phyloP scores from a whole-genome alignment of 805 yeast species.

The Alloascoidea africana region DNA sequence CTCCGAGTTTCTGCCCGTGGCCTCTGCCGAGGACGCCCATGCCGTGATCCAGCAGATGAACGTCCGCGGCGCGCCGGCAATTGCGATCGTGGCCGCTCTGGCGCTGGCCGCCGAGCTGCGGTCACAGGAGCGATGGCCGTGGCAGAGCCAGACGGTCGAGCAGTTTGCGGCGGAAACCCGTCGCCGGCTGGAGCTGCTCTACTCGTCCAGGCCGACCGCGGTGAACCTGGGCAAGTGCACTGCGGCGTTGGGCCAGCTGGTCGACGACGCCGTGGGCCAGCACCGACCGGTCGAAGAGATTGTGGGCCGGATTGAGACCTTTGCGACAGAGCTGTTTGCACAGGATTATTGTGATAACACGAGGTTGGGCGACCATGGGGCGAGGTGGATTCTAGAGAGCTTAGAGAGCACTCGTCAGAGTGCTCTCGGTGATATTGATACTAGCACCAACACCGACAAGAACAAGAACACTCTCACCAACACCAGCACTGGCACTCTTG shows the following conservation, averaged over 20 bases:
- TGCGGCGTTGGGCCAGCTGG: conserved; percentile 26
- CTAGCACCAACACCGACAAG: conserved; percentile 25
- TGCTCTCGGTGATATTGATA: no score
- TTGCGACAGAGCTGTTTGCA: conserved; percentile 37
- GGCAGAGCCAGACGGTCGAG: conserved; percentile 7
- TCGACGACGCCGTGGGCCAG: conserved; percentile 9
- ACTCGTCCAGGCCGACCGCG: conserved; percentile 86
- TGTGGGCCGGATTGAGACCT: conserved; percentile 16
- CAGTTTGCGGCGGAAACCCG: conserved; percentile 23
- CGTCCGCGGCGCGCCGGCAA: conserved; percentile 97
- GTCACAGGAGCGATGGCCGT: conserved; percentile 5
- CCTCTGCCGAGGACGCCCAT: conserved; percentile 59
- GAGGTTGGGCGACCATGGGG: conserved; percentile 70
- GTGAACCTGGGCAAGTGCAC: conserved; percentile 79
- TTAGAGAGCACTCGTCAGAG: no score
- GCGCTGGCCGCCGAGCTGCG: conserved; percentile 62
- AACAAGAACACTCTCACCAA: conserved; percentile 33
- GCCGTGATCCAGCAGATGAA: conserved; percentile 81
- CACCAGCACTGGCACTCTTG: conserved; percentile 59
- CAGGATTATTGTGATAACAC: conserved; percentile 71
- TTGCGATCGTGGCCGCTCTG: conserved; percentile 86
- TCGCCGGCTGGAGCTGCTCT: conserved; percentile 44
- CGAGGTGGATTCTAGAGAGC: conserved; percentile 58
- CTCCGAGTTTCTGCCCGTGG: conserved; percentile 48
- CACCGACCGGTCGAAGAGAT: conserved; percentile 17